Evolutionary conservation across 2,329 filamentous ascomycete species (phyloP), one percentile per base, ranked within the genome.

Genomic region (Thermoascus crustaceus): DNA sequence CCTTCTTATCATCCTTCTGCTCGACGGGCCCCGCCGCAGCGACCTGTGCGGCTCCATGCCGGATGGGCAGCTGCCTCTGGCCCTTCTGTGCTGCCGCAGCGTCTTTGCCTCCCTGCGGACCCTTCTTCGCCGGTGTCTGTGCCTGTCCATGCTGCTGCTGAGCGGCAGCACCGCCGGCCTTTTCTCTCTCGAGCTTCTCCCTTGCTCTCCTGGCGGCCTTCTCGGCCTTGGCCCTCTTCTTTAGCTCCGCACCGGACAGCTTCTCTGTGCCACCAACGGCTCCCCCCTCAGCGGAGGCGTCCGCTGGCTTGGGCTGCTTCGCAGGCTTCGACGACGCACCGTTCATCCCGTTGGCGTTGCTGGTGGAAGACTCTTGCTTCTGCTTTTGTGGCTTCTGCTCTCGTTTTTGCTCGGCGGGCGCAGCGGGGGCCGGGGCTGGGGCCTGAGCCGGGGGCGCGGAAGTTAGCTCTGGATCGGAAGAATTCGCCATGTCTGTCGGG

Each of bases 151-250:
- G 39, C 8, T 43, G 44, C 20, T 40, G 38, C 31, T 48, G 45
- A 40, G 42, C 33, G 32, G 48, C 47, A 20, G 29, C 64, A 13
- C 59, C 57, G 38, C 61, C 62, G 2, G 67, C 62, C 19, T 55
- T 55, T 43, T 73, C 73, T 3, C 55, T 49, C 19, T 71, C 67
- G 19, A 68, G 67, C 56, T 81, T 85, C 51, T 72, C 76, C 53
- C 79, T 79, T 32, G 83, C 85, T 66, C 89, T 75, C 42, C 85
- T 74, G 30, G 87, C 87, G 34, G 84, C 82, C 67, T 95, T 96
- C 58, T 95, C 89, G 20, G 85, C 88, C 60, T 94, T 89, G 42
- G 82, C 82, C 57, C 78, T 80, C 52, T 88, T 89, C 66, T 96
- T 96, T 53, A 94, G 57, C 61, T 94, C 83, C 13, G 85, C 86